Conservation (phyloP, 1,284 basidiomycete genomes). For the Porogramme epimiltina region DNA sequence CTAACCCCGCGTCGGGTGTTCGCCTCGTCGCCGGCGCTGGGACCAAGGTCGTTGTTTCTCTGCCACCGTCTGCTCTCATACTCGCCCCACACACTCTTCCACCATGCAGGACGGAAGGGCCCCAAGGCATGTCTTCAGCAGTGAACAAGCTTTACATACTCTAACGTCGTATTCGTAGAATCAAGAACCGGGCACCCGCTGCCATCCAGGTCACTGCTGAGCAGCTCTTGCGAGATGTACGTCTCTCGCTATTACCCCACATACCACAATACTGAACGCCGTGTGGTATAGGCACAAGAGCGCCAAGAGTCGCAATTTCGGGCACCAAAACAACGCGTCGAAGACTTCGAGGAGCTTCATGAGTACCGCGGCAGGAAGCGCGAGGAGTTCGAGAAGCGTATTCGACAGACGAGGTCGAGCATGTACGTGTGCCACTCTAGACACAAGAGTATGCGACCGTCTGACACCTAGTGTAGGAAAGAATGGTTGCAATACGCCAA, state of each 20-base stretch:
- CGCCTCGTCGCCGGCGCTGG: background rate
- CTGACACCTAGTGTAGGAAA: slow-evolving; percentile 49
- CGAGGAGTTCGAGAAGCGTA: slow-evolving; percentile 96
- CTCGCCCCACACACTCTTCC: background rate
- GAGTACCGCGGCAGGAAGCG: slow-evolving; percentile 96
- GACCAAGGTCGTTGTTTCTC: background rate
- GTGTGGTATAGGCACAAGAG: slow-evolving; percentile 78
- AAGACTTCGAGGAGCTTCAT: slow-evolving; percentile 96
- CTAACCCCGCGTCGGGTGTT: background rate
- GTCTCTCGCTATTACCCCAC: background rate
- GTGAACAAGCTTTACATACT: background rate
- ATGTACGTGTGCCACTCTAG: slow-evolving; percentile 50
- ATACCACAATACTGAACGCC: background rate
- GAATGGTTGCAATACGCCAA: slow-evolving; percentile 85
- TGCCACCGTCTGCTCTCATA: background rate
- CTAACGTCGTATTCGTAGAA: slow-evolving; percentile 4
- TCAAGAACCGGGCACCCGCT: slow-evolving; percentile 21
- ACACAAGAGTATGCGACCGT: background rate
- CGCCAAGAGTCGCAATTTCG: slow-evolving; percentile 90
- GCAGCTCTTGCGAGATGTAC: slow-evolving; percentile 89
- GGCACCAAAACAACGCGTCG: slow-evolving; percentile 92
- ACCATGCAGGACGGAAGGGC: slow-evolving; percentile 58
- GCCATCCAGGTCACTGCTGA: slow-evolving; percentile 25
- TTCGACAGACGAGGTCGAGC: slow-evolving; percentile 87
- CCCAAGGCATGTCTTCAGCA: slow-evolving; percentile 41